Conservation (phyloP, 2,329 filamentous ascomycete species). For the Fusarium sp. region DNA sequence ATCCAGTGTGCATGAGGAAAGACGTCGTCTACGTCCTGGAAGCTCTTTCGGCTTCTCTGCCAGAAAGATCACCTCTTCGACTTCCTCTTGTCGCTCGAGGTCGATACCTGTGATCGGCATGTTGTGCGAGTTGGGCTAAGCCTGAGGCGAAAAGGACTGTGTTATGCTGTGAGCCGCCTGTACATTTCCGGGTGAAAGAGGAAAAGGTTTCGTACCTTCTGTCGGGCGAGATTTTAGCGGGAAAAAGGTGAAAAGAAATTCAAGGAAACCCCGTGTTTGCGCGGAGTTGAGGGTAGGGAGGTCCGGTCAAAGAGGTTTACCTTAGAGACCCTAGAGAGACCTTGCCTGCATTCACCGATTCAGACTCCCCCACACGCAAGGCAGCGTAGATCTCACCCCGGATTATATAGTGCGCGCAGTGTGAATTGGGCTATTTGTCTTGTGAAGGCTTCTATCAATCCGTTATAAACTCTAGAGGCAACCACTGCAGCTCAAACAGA, state of each 20-base stretch:
- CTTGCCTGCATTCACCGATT: not conserved
- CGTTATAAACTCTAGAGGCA: not conserved
- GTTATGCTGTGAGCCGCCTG: conserved; percentile 3
- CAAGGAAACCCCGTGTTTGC: not conserved
- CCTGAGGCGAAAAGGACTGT: conserved; percentile 6
- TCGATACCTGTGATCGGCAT: conserved; percentile 22
- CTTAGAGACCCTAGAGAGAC: not conserved
- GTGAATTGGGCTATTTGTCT: not conserved
- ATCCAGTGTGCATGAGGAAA: conserved; percentile 44
- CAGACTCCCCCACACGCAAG: not conserved
- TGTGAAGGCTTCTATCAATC: not conserved
- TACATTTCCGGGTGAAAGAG: not conserved
- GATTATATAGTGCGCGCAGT: conserved; percentile 1
- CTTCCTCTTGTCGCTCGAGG: conserved; percentile 6
- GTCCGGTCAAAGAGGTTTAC: not conserved
- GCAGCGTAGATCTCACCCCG: not conserved
- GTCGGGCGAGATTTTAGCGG: not conserved
- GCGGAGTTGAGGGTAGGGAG: not conserved
- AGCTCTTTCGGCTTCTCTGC: conserved; percentile 11
- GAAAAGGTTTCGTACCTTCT: not conserved
- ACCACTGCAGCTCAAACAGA: not conserved
- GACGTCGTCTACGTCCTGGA: not conserved
- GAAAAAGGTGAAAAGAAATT: not conserved
- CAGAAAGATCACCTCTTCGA: conserved; percentile 32
- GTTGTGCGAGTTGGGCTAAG: not conserved